Evolutionary conservation across 2,329 filamentous ascomycete species (phyloP).

Genomic region (Fusarium sambucinum): DNA sequence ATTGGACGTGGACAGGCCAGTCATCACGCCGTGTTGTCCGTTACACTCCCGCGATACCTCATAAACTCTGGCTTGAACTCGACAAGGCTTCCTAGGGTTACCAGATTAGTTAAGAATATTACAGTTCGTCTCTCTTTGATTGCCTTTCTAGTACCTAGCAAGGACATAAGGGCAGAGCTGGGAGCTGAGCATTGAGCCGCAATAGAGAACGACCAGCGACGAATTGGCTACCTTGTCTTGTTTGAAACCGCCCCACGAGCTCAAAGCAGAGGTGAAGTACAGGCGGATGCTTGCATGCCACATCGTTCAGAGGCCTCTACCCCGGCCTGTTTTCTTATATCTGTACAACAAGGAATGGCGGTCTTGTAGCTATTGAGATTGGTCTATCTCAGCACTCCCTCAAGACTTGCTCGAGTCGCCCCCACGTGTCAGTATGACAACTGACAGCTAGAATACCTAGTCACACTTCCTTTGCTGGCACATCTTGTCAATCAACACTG

Average conservation of each 20-base stretch:
- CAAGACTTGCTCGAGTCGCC: slow-evolving; percentile 42
- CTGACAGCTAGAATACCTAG: slow-evolving; percentile 32
- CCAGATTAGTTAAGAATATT: slow-evolving; percentile 10
- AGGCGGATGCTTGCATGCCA: slow-evolving; percentile 46
- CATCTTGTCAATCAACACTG: slow-evolving; percentile 23
- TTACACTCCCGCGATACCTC: slow-evolving; percentile 46
- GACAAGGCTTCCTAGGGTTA: slow-evolving; percentile 20
- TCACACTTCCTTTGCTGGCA: slow-evolving; percentile 21
- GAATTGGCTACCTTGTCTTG: slow-evolving; percentile 37
- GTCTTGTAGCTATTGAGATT: slow-evolving; percentile 28
- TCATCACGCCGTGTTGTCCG: slow-evolving; percentile 37
- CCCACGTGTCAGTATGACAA: slow-evolving; percentile 45
- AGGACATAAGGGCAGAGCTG: slow-evolving; percentile 7
- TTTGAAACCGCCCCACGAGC: slow-evolving; percentile 37
- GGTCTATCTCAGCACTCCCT: slow-evolving; percentile 33
- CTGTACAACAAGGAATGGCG: slow-evolving; percentile 41
- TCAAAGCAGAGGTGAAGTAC: slow-evolving; percentile 41
- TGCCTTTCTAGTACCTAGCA: neutral
- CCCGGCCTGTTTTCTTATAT: slow-evolving; percentile 42
- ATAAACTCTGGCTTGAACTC: slow-evolving; percentile 28
- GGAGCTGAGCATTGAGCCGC: slow-evolving; percentile 27
- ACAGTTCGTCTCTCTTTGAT: slow-evolving; percentile 22
- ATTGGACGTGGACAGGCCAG: slow-evolving; percentile 34
- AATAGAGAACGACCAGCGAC: slow-evolving; percentile 16
- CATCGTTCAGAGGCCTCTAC: slow-evolving; percentile 42